Conservation (phyloP, 768 basidiomycete species). For the Collybia sordida region DNA sequence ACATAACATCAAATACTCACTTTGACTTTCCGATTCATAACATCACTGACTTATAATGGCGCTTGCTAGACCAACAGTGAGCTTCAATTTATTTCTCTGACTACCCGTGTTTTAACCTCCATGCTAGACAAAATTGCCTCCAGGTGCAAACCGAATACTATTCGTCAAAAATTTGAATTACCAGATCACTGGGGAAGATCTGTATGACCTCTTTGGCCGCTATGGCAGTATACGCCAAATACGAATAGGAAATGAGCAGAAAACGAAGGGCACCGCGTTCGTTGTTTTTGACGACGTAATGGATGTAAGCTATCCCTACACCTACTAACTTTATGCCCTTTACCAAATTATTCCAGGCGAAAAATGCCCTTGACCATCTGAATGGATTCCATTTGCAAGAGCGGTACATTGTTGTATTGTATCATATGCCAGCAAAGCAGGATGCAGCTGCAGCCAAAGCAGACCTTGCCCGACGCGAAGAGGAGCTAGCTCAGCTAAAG, state of each 20-base stretch:
- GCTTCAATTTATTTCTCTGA: conserved; percentile 14
- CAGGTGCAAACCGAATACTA: conserved; percentile 88
- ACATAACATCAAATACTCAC: background rate
- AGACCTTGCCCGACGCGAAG: conserved; percentile 87
- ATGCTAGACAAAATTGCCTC: conserved; percentile 80
- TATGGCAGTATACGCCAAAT: conserved; percentile 97
- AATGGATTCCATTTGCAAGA: conserved; percentile 99
- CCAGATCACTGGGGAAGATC: conserved; percentile 88
- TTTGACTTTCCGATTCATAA: background rate
- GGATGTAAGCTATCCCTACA: conserved; percentile 62
- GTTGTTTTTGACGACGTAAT: conserved; percentile 96
- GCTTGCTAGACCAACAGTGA: conserved; percentile 67
- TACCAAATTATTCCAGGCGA: conserved; percentile 57
- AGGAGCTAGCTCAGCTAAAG: conserved; percentile 86
- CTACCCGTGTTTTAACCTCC: background rate
- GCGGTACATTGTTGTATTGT: conserved; percentile 96
- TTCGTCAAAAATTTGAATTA: conserved; percentile 95
- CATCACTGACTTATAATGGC: conserved; percentile 44
- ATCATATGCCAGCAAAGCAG: conserved; percentile 97
- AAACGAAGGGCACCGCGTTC: conserved; percentile 95
- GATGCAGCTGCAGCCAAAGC: conserved; percentile 92
- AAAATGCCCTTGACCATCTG: conserved; percentile 93
- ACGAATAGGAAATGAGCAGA: conserved; percentile 87
- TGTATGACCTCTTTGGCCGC: conserved; percentile 96
- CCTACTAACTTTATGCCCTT: background rate